Evolutionary conservation across 495 filamentous ascomycete species (phyloP).

Genomic region (Hyaloscypha finlandica): DNA sequence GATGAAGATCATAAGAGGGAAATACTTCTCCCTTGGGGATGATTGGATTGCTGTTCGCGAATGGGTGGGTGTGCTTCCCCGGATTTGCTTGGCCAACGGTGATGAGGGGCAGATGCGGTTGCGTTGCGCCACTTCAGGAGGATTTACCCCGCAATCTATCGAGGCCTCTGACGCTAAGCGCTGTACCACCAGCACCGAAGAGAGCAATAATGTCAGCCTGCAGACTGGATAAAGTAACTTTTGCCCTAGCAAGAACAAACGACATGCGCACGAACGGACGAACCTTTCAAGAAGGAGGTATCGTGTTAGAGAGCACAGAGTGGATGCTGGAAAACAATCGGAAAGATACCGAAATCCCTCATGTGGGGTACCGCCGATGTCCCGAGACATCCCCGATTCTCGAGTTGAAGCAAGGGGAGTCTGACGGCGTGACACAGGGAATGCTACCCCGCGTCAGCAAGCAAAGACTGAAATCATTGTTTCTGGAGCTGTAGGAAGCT

Average conservation of each 20-base stretch:
- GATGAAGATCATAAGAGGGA: neutral
- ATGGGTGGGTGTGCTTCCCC: neutral
- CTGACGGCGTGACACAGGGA: neutral
- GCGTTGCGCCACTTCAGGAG: too few relatives aligned
- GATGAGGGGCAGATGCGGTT: too few relatives aligned
- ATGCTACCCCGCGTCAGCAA: constrained; percentile 22
- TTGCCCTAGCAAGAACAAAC: neutral
- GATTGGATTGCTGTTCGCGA: neutral
- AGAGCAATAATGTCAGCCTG: too few relatives aligned
- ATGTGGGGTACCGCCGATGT: constrained; percentile 3
- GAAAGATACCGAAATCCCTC: constrained; percentile 12
- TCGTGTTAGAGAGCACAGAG: neutral
- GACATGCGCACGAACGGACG: neutral
- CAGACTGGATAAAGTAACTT: neutral
- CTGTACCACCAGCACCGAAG: too few relatives aligned
- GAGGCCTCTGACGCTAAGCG: too few relatives aligned
- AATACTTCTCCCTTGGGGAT: neutral
- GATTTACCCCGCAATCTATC: too few relatives aligned
- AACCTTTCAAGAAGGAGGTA: neutral
- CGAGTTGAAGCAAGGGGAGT: neutral
- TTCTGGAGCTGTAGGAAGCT: constrained; percentile 5
- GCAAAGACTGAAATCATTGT: neutral
- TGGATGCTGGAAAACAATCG: constrained; percentile 1
- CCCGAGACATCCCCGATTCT: constrained; percentile 11
- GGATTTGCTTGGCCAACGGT: neutral